phyloP scores from a whole-genome alignment of 2,329 filamentous ascomycete genomes.

The Fusarium sacchari region DNA sequence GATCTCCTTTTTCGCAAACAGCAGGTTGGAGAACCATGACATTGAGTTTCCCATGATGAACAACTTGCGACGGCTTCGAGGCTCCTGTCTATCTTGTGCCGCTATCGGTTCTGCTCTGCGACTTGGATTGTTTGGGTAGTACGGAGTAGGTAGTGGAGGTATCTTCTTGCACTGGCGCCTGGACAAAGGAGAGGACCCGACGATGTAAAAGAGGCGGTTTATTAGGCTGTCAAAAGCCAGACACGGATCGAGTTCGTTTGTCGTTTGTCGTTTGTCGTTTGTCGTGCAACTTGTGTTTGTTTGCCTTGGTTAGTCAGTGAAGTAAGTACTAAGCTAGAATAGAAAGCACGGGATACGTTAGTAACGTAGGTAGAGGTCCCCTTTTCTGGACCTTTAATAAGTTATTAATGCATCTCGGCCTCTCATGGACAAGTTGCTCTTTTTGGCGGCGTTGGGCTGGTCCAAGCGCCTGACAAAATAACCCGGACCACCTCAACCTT shows the following conservation, averaged over 20 bases:
- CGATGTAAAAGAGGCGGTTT: not conserved
- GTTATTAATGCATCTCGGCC: slow-evolving; percentile 38
- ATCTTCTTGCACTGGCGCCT: slow-evolving; percentile 10
- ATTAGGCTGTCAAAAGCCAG: slow-evolving; percentile 4
- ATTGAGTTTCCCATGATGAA: slow-evolving; percentile 70
- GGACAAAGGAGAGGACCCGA: slow-evolving; percentile 6
- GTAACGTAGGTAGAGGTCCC: slow-evolving; percentile 42
- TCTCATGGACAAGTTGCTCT: slow-evolving; percentile 44
- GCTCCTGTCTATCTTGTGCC: slow-evolving; percentile 13
- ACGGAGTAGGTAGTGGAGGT: not conserved
- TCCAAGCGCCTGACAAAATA: slow-evolving; percentile 46
- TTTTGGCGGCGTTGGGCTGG: slow-evolving; percentile 42
- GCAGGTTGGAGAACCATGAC: slow-evolving; percentile 75
- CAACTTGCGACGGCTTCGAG: slow-evolving; percentile 21
- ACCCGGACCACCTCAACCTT: slow-evolving; percentile 18
- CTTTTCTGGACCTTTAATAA: slow-evolving; percentile 44
- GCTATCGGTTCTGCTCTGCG: not conserved
- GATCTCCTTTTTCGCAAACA: slow-evolving; percentile 98
- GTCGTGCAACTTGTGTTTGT: slow-evolving; percentile 29
- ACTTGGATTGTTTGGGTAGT: not conserved
- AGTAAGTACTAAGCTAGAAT: too few relatives aligned
- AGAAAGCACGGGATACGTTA: slow-evolving; percentile 10
- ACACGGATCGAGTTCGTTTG: slow-evolving; percentile 1
- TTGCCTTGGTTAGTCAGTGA: slow-evolving; percentile 28
- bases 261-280: not conserved